Conservation (phyloP, 78 protist species). For the Pirum gemmata region DNA sequence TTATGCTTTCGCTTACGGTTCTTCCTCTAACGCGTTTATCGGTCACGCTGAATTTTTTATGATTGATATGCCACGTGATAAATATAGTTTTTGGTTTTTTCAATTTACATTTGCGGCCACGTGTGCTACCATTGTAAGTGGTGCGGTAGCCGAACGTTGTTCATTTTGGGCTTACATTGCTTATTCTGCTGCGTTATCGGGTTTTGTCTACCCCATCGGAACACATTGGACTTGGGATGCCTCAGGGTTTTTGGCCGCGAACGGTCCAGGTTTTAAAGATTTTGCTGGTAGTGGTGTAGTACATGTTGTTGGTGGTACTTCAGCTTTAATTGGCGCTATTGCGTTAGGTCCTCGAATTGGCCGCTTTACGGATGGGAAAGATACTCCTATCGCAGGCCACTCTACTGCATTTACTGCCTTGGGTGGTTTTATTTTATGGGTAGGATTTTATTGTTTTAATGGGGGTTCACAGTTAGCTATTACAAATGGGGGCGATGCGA, state of each 20-base stretch:
- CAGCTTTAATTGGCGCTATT: not conserved
- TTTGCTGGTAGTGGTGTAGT: constrained; percentile 19
- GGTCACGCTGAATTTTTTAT: not conserved
- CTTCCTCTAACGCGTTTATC: not conserved
- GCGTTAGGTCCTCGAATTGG: constrained; percentile 18
- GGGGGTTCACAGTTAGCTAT: too few relatives aligned
- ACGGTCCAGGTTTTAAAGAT: constrained; percentile 32
- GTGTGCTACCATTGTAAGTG: constrained; percentile 60
- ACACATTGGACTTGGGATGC: constrained; percentile 58
- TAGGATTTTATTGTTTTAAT: too few relatives aligned
- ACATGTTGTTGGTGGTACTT: constrained; percentile 16
- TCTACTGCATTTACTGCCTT: too few relatives aligned
- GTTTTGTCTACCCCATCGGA: constrained; percentile 62
- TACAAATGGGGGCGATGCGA: too few relatives aligned
- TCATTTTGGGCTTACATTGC: constrained; percentile 44
- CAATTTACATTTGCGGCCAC: constrained; percentile 58
- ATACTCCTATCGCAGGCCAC: too few relatives aligned
- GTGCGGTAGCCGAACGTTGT: constrained; percentile 62
- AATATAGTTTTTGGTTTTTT: constrained; percentile 30
- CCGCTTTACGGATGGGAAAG: too few relatives aligned
- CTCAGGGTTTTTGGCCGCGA: too few relatives aligned
- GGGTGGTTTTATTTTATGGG: too few relatives aligned
- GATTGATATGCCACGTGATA: not conserved
- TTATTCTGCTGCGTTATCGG: constrained; percentile 46
- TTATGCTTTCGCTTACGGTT: constrained; percentile 59